A percentile compares a stretch with the other conserved stretches of the same genome.
Evolutionary conservation across 345 rosid genomes (phyloP).

Genomic region (Populus deltoides): DNA sequence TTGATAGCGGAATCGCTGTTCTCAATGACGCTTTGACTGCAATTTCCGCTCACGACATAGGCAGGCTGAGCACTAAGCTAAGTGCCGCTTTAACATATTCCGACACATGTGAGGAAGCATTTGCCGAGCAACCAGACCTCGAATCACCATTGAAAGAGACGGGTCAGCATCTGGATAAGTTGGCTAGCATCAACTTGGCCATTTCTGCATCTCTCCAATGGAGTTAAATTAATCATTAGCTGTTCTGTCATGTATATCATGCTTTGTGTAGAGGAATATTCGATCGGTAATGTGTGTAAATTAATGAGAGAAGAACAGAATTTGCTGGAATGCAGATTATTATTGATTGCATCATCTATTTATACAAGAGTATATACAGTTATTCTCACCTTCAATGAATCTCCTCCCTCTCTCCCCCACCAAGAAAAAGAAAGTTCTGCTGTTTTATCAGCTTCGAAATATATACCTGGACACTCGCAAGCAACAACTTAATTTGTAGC

Average conservation of each 20-base stretch:
- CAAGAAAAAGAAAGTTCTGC: no score
- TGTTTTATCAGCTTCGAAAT: no score
- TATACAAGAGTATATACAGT: no score
- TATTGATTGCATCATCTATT: no score
- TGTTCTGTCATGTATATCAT: not conserved
- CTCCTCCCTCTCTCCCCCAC: no score
- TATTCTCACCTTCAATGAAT: no score
- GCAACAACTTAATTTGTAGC: no score
- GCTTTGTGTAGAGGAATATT: not conserved
- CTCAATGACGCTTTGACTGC: slow-evolving; percentile 4
- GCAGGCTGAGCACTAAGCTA: slow-evolving; percentile 1
- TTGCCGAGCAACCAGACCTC: not conserved
- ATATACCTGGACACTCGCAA: no score
- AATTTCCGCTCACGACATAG: slow-evolving; percentile 1
- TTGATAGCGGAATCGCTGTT: slow-evolving; percentile 1
- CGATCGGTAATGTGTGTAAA: not conserved
- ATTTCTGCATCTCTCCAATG: not conserved
- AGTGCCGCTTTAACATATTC: slow-evolving; percentile 5
- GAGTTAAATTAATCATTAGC: not conserved
- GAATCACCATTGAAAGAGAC: slow-evolving; percentile 3
- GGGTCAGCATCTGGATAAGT: not conserved
- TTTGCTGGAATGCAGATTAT: no score
- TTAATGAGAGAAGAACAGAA: no score
- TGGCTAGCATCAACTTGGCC: slow-evolving; percentile 20
- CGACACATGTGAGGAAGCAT: slow-evolving; percentile 6